These are phyloP conservation scores for Trebouxia sp. DNA, from an alignment of 139 green algal genomes.

Conservation along the genomic window DNA sequence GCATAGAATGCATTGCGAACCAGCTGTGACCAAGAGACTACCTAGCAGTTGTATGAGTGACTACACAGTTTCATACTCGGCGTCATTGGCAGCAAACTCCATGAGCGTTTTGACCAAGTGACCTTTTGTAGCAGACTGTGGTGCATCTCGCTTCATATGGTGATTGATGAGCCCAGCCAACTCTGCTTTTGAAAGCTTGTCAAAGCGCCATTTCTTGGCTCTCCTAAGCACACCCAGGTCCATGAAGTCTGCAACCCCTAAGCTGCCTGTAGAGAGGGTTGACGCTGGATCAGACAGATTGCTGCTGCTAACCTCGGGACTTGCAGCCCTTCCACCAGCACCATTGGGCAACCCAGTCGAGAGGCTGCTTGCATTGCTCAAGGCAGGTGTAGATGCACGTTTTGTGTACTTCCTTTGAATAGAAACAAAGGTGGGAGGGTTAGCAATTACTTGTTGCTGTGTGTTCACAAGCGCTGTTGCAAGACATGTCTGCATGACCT, in stretches of 20 bases:
- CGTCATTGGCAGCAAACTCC: conserved; percentile 7
- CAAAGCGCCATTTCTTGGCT: conserved; percentile 25
- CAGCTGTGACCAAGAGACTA: conserved; percentile 2
- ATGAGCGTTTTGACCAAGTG: neutral
- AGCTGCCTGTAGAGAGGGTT: conserved; percentile 16
- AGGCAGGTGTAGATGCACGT: conserved; percentile 21
- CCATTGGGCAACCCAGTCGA: conserved; percentile 5
- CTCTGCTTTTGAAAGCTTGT: conserved; percentile 26
- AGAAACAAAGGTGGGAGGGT: conserved; percentile 21
- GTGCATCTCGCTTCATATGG: conserved; percentile 15
- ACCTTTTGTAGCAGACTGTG: neutral
- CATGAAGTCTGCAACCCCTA: conserved; percentile 18
- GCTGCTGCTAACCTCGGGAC: conserved; percentile 18
- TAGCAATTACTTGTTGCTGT: conserved; percentile 24
- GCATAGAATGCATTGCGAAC: neutral
- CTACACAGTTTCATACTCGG: neutral
- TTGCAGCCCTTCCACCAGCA: conserved; percentile 10
- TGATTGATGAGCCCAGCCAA: conserved; percentile 22
- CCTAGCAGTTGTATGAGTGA: neutral
- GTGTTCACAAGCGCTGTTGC: conserved; percentile 20
- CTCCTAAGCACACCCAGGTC: conserved; percentile 17
- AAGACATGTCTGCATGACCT: conserved; percentile 23
- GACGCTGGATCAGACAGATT: conserved; percentile 9
- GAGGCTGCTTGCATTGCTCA: conserved; percentile 25
- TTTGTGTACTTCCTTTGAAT: conserved; percentile 24